Conservation (phyloP, 2,329 filamentous ascomycete genomes). For the Sporothrix curviconia region DNA sequence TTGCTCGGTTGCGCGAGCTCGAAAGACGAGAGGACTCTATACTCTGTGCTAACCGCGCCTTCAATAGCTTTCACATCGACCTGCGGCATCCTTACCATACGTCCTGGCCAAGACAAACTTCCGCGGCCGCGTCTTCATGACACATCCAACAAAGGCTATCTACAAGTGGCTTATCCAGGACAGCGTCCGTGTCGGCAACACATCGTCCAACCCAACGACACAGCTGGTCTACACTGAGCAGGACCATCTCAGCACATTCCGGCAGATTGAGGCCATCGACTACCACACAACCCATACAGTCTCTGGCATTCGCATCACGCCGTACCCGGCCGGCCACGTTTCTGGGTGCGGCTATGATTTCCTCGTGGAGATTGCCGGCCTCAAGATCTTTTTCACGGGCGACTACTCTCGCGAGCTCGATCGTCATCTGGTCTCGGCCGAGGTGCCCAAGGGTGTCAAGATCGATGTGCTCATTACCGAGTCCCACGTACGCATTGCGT, state of each 20-base stretch:
- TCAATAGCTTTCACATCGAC: constrained; percentile 87
- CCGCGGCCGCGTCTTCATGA: constrained; percentile 95
- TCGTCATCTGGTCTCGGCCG: constrained; percentile 87
- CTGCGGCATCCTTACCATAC: constrained; percentile 96
- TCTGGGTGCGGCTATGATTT: constrained; percentile 98
- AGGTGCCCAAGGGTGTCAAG: constrained; percentile 81
- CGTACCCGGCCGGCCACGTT: constrained; percentile 96
- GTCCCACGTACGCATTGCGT: constrained; percentile 93
- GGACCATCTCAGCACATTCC: constrained; percentile 88
- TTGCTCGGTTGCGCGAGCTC: too few relatives aligned
- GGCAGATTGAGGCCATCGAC: constrained; percentile 92
- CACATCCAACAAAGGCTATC: constrained; percentile 96
- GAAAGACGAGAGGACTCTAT: too few relatives aligned
- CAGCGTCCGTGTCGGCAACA: constrained; percentile 80
- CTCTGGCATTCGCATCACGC: constrained; percentile 91
- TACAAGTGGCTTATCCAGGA: constrained; percentile 99
- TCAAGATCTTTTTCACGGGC: constrained; percentile 95
- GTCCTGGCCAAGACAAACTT: constrained; percentile 98
- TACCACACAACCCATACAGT: constrained; percentile 98
- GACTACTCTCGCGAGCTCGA: constrained; percentile 97
- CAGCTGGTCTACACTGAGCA: constrained; percentile 89
- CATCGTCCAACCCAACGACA: constrained; percentile 54
- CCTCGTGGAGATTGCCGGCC: constrained; percentile 88
- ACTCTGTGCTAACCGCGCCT: constrained; percentile 13
- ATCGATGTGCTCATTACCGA: constrained; percentile 96